phyloP scores from a whole-genome alignment of 257 asterid species.

The Nyctanthes arbortristis region DNA sequence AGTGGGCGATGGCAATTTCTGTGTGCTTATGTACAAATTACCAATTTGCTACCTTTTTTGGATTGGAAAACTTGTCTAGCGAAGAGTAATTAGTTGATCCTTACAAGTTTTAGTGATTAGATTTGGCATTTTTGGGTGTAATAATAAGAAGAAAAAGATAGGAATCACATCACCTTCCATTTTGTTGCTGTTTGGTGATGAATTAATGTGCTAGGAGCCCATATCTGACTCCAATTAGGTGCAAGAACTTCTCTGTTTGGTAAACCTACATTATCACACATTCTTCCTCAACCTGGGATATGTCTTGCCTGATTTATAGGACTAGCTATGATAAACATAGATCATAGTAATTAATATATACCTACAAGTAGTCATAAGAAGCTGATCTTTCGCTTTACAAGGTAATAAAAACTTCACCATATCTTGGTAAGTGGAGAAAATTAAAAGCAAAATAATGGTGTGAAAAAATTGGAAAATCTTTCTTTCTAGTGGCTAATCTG shows the following conservation, averaged over 20 bases:
- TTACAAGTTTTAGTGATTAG: too few species aligned
- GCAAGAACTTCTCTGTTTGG: background rate
- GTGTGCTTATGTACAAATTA: conserved; percentile 18
- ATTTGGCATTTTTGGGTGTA: too few species aligned
- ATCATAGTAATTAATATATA: too few species aligned
- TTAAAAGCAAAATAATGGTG: background rate
- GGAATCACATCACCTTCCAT: conserved; percentile 18
- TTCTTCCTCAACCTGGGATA: too few species aligned
- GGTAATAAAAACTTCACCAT: background rate
- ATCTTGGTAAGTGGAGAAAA: background rate
- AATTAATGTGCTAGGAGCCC: conserved; percentile 24
- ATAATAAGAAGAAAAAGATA: conserved; percentile 21
- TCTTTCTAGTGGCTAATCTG: background rate
- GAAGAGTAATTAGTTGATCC: too few species aligned
- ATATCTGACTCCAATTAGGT: conserved; percentile 23
- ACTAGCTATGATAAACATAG: too few species aligned
- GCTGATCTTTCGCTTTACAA: background rate
- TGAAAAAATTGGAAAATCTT: background rate
- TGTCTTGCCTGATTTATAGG: too few species aligned
- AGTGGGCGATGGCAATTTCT: conserved; percentile 1
- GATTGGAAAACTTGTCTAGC: conserved; percentile 4
- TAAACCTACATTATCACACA: too few species aligned
- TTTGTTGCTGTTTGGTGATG: conserved; percentile 31
- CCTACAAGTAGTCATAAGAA: background rate
- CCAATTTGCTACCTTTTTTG: conserved; percentile 3